A percentile compares a stretch with the other conserved stretches of the same genome.
phyloP scores from a whole-genome alignment of 345 rosid genomes.

The Mercurialis annua region DNA sequence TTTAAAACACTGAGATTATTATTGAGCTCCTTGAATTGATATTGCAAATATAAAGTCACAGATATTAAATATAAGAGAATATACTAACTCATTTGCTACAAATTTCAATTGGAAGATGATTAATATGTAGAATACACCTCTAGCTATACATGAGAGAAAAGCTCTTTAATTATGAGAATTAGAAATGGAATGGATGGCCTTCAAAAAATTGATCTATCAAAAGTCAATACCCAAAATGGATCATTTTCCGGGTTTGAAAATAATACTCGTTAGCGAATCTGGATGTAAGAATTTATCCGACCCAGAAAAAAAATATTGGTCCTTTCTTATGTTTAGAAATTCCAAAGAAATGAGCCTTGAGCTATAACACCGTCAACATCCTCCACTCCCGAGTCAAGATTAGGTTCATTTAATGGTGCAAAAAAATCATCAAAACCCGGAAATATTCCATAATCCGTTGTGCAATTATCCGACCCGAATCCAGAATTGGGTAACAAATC shows the following conservation, averaged over 20 bases:
- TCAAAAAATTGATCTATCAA: constrained; percentile 10
- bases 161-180: too few relatives aligned
- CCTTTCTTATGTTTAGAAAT: constrained; percentile 33
- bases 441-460: constrained; percentile 45
- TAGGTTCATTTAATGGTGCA: constrained; percentile 12
- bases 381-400: constrained; percentile 36
- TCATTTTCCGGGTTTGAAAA: not conserved
- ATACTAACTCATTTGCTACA: too few relatives aligned
- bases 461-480: constrained; percentile 31
- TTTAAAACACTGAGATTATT: too few relatives aligned
- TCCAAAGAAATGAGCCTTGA: constrained; percentile 58
- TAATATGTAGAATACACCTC: too few relatives aligned
- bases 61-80: too few relatives aligned
- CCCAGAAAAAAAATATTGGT: not conserved
- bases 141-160: too few relatives aligned
- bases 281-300: constrained; percentile 1
- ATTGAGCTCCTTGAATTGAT: too few relatives aligned
- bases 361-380: constrained; percentile 13
- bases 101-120: too few relatives aligned
- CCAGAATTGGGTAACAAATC: constrained; percentile 28
- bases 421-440: constrained; percentile 52
- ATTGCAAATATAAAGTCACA: too few relatives aligned
- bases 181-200: not conserved
- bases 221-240: not conserved
- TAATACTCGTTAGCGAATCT: not conserved